phyloP scores from a whole-genome alignment of 2,329 filamentous ascomycete species.

The Colletotrichum kahawae region DNA sequence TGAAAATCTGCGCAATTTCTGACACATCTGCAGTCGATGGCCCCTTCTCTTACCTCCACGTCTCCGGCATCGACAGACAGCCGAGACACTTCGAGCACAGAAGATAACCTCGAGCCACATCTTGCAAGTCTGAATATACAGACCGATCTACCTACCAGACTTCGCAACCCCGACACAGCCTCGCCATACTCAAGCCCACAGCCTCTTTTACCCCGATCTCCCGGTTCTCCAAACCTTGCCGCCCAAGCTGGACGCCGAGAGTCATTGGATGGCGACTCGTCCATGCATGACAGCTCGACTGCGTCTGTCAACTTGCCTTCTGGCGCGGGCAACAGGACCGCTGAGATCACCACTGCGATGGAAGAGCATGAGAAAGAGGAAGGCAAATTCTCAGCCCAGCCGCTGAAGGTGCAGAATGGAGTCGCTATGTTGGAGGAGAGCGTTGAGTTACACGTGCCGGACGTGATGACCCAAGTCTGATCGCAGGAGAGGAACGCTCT shows the following conservation, averaged over 20 bases:
- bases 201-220: conserved; percentile 14
- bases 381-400: conserved; percentile 40
- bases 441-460: conserved; percentile 50
- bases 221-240: background rate
- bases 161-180: background rate
- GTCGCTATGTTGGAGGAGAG: conserved; percentile 63
- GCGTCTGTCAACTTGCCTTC: background rate
- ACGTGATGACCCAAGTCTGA: conserved; percentile 42
- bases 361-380: conserved; percentile 35
- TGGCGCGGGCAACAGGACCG: background rate
- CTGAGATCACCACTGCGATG: conserved; percentile 23
- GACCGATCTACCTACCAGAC: background rate
- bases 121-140: background rate
- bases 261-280: background rate
- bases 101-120: background rate
- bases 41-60: background rate
- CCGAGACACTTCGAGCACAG: background rate
- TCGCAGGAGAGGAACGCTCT: background rate
- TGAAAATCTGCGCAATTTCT: background rate
- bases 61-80: background rate
- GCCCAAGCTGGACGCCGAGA: background rate
- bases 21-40: background rate
- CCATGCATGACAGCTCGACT: background rate
- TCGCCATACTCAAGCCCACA: background rate
- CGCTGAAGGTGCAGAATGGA: conserved; percentile 54